Base-by-base conservation (phyloP, 805 yeast species). In the Sugiyamaella floridensis region DNA sequence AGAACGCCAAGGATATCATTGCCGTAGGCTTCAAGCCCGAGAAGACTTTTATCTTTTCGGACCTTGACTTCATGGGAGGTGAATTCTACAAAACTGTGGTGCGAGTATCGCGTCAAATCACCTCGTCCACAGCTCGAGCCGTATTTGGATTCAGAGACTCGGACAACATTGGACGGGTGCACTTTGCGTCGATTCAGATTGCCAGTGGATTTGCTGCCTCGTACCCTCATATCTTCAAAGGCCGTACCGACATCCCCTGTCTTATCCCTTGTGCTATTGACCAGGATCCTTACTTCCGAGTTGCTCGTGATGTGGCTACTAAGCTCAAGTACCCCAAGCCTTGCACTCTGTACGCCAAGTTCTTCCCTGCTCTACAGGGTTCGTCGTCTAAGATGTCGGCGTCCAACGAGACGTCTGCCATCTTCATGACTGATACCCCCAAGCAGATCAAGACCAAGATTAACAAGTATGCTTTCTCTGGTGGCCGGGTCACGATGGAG, bases 191-290 rank as follows among this genome's bases (percentile, higher is more conserved):
- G 37, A 82, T 93, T 63, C 99, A 93, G 75, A 93, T 95, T 64
- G 87, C 97, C 22, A 83, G 97, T 15, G 95, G 97, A 1, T 92
- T 93, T 75, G 95, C 97, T 54, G 86, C 92, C 47, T 87, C 97
- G 12, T 93, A 88, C 79, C 99, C 98, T 2, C 96, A 85, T 58
- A 86, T 93, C 20, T 79, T 93, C 61, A 97, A 88, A 6, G 72
- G 84, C 63, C 88, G 95, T 45, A 75, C 83, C 47, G 93, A 90
- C 74, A 89, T 97, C 0, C 98, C 97, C 57, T 89, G 96, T 71
- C 76, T 93, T 69, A 93, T 93, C 69, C 99, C 99, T 41, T 93
- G 99, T 77, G 99, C 99, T 47, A 93, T 93, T 67, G 99, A 93
- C 69, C 99, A 92, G 76, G 99, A 93, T 70, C 98, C 99, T 29